Conservation (phyloP, 2,329 filamentous ascomycete genomes). For the Sarocladium brachiariae region DNA sequence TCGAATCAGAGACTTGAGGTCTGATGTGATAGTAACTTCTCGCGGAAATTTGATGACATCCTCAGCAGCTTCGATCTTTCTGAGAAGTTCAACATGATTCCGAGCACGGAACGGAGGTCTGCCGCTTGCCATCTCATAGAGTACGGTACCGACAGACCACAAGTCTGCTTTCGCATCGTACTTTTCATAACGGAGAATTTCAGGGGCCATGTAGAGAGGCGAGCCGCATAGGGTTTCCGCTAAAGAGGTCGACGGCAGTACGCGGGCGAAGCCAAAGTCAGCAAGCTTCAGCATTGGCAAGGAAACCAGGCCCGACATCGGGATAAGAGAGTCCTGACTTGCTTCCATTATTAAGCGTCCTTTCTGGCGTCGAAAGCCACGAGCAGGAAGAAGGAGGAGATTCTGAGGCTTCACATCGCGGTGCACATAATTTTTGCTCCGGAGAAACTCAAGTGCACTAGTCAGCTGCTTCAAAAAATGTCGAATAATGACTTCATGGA, state of each 20-base stretch:
- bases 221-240: conserved; percentile 96
- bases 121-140: conserved; percentile 92
- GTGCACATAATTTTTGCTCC: conserved; percentile 81
- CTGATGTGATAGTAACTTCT: conserved; percentile 62
- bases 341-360: conserved; percentile 60
- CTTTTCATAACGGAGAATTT: conserved; percentile 93
- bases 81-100: conserved; percentile 90
- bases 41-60: conserved; percentile 79
- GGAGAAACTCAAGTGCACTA: conserved; percentile 84
- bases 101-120: conserved; percentile 84
- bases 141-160: conserved; percentile 94
- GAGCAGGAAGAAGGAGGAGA: conserved; percentile 77
- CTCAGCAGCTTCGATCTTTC: conserved; percentile 83
- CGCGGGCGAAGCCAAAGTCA: conserved; percentile 96
- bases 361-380: conserved; percentile 56
- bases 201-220: conserved; percentile 96
- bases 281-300: conserved; percentile 96
- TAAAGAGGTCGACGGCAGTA: conserved; percentile 81
- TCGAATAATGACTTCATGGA: conserved; percentile 92
- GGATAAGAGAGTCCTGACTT: conserved; percentile 73
- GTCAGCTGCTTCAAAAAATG: conserved; percentile 95
- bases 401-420: conserved; percentile 98
- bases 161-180: conserved; percentile 96
- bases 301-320: conserved; percentile 71
- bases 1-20: conserved; percentile 75